Evolutionary conservation across 78 protist species (phyloP).

Genomic region (Dictyostelium citrinum): DNA sequence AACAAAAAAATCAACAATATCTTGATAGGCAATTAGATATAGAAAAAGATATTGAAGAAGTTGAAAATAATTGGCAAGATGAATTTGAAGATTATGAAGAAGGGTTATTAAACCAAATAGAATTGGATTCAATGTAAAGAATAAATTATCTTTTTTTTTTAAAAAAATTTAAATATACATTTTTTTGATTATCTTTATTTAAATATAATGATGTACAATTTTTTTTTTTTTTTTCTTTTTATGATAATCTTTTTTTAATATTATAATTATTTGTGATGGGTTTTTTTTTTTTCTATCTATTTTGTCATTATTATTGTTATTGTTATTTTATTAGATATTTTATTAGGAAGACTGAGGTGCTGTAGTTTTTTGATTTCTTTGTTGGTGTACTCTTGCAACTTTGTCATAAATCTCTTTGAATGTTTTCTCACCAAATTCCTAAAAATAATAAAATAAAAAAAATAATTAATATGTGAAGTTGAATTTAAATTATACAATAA

Average conservation of each 20-base stretch:
- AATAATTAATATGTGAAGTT: background rate
- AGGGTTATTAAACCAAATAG: background rate
- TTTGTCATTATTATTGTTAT: background rate
- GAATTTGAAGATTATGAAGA: background rate
- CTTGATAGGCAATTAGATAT: background rate
- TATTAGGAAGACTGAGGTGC: slow-evolving; percentile 53
- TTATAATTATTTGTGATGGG: background rate
- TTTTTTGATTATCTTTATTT: background rate
- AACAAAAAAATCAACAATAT: background rate
- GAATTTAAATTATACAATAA: background rate
- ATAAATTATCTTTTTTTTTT: background rate
- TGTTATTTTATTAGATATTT: slow-evolving; percentile 1
- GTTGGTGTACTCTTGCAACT: slow-evolving; percentile 42
- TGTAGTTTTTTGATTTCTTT: slow-evolving; percentile 68
- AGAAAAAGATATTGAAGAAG: background rate
- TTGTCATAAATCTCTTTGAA: slow-evolving; percentile 70
- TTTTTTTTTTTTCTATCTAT: background rate
- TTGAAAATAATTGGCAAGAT: background rate
- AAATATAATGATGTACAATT: background rate
- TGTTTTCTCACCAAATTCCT: slow-evolving; percentile 60
- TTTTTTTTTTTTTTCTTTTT: background rate
- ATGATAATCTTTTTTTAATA: background rate
- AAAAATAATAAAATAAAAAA: background rate
- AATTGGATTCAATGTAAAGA: background rate
- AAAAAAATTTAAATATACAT: background rate